Evolutionary conservation across 2,329 filamentous ascomycete genomes (phyloP).

Genomic region (Colletotrichum sp.): DNA sequence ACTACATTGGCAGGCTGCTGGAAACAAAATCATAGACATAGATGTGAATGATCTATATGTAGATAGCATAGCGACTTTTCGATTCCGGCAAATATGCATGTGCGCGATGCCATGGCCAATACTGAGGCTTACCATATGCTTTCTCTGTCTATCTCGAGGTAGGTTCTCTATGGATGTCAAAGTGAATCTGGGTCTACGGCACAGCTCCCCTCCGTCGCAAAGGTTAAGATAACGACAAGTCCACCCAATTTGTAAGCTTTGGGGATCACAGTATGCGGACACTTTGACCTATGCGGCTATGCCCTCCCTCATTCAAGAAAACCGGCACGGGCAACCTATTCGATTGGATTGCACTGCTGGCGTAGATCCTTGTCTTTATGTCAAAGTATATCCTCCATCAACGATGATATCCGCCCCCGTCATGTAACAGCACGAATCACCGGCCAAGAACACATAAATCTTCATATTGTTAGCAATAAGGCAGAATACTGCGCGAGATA

Average conservation of each 20-base stretch:
- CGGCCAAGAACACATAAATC: conserved; percentile 53
- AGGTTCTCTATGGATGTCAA: background rate
- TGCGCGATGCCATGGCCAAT: accelerated
- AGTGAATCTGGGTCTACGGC: background rate
- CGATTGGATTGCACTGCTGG: background rate
- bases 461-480: background rate
- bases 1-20: background rate
- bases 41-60: background rate
- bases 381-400: conserved; percentile 49
- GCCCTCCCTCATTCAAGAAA: background rate
- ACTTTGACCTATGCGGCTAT: background rate
- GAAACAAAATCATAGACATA: background rate
- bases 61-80: background rate
- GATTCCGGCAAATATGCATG: background rate
- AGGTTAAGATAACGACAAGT: accelerated
- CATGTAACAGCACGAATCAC: conserved; percentile 53
- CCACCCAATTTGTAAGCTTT: background rate
- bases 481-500: background rate
- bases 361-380: background rate
- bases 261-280: background rate
- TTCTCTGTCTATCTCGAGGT: background rate
- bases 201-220: background rate
- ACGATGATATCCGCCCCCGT: conserved; percentile 52
- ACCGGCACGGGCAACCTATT: background rate
- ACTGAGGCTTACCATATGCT: accelerated